Evolutionary conservation across 495 filamentous ascomycete species (phyloP).

Genomic region (Aspergillus bridgeri): DNA sequence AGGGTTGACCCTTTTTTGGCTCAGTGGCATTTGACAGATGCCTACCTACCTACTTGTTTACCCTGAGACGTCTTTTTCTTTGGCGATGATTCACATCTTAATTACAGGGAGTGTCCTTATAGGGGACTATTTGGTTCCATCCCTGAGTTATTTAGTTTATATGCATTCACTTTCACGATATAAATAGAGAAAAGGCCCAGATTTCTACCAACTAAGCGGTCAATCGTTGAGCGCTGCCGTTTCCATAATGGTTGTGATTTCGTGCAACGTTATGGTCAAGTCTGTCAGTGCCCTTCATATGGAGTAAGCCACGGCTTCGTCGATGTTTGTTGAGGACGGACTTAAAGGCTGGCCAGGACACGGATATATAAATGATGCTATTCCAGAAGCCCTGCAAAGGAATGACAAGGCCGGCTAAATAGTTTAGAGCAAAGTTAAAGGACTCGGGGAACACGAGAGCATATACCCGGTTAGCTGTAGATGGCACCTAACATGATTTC

Average conservation of each 20-base stretch:
- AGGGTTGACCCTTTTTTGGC: too few species aligned
- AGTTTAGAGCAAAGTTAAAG: constrained; percentile 59
- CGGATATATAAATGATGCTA: constrained; percentile 71
- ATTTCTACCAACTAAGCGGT: neutral
- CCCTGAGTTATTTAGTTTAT: neutral
- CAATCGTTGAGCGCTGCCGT: neutral
- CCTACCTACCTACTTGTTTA: too few species aligned
- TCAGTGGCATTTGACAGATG: too few species aligned
- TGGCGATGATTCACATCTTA: too few species aligned
- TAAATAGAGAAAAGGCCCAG: neutral
- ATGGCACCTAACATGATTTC: constrained; percentile 55
- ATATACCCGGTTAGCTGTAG: constrained; percentile 75
- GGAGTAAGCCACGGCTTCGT: neutral
- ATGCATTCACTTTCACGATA: neutral
- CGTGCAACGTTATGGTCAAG: neutral
- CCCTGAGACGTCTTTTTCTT: too few species aligned
- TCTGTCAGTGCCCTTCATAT: too few species aligned
- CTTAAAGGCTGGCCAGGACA: constrained; percentile 44
- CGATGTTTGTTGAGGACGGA: constrained; percentile 16
- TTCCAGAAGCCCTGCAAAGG: constrained; percentile 91
- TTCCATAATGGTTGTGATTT: neutral
- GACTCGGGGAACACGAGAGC: constrained; percentile 54
- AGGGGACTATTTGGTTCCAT: neutral
- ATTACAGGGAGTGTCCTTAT: neutral
- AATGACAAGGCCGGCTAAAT: constrained; percentile 68